Percentiles rank a stretch among this genome's conserved stretches.
Evolutionary conservation across 192 early-diverging fungal genomes (phyloP).

Genomic region (Coemansia biformis): DNA sequence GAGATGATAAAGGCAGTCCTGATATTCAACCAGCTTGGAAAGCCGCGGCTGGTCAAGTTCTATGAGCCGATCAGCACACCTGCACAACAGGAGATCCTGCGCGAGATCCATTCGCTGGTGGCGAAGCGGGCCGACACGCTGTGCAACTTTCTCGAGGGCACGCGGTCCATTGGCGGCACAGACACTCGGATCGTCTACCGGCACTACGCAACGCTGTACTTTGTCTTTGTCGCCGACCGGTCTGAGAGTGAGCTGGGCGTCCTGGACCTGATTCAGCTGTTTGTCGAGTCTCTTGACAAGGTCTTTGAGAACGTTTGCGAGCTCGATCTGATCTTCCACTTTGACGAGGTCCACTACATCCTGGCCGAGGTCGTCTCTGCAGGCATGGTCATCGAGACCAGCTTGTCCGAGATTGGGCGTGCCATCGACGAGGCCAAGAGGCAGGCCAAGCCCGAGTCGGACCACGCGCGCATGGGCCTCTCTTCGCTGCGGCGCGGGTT

Average conservation of each 20-base stretch:
- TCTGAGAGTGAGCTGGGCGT: constrained; percentile 96
- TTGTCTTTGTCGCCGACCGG: constrained; percentile 95
- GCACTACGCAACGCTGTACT: constrained; percentile 96
- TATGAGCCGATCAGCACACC: constrained; percentile 86
- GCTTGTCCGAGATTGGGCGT: constrained; percentile 60
- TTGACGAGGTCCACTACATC: constrained; percentile 83
- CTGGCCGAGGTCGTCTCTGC: constrained; percentile 84
- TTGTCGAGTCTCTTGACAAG: constrained; percentile 91
- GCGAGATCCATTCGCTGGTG: constrained; percentile 84
- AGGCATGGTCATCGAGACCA: constrained; percentile 66
- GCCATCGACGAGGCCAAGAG: constrained; percentile 64
- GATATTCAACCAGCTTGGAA: constrained; percentile 98
- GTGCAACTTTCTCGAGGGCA: constrained; percentile 90
- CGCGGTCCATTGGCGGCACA: constrained; percentile 69
- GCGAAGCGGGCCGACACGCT: constrained; percentile 77
- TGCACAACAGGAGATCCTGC: constrained; percentile 78
- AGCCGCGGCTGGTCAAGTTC: constrained; percentile 88
- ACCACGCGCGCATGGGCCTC: constrained; percentile 18
- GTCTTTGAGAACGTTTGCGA: constrained; percentile 97
- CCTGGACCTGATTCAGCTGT: constrained; percentile 93
- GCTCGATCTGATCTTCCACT: constrained; percentile 91
- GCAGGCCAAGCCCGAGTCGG: constrained; percentile 46
- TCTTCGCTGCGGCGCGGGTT: constrained; percentile 30
- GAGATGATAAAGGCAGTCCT: constrained; percentile 92
- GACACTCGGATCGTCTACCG: constrained; percentile 92